These are phyloP conservation scores for Pelagophyceae sp. DNA, from an alignment of 352 stramenopile genomes.

Conservation along the genomic window DNA sequence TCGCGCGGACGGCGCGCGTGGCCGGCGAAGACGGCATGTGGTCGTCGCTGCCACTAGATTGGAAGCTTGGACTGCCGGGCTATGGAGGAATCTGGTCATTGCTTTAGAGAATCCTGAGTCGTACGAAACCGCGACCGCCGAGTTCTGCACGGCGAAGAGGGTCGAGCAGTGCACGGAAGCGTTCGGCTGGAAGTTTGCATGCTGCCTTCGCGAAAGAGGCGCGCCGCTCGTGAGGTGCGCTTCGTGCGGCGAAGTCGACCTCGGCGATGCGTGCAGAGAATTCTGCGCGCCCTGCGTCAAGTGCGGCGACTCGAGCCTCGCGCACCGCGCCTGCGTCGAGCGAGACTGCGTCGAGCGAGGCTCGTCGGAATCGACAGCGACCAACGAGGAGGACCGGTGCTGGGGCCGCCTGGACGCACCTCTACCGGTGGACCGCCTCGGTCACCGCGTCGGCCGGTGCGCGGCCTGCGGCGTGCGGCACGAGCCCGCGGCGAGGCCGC, in stretches of 20 bases:
- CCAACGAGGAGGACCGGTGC: not conserved
- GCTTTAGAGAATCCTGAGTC: too few species aligned
- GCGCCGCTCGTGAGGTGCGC: not conserved
- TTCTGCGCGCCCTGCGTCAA: not conserved
- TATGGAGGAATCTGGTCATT: too few species aligned
- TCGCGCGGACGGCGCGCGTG: too few species aligned
- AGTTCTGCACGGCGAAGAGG: too few species aligned
- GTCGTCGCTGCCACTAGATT: too few species aligned
- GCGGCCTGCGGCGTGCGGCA: not conserved
- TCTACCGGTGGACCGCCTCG: not conserved
- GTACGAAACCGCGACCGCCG: too few species aligned
- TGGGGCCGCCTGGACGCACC: not conserved
- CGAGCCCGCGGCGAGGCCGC: too few species aligned
- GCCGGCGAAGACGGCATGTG: too few species aligned
- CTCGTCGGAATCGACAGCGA: not conserved
- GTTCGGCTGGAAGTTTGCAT: conserved; percentile 14
- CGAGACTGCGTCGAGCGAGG: not conserved
- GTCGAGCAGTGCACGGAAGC: not conserved
- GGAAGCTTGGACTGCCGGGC: too few species aligned
- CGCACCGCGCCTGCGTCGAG: conserved; percentile 2
- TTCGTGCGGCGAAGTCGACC: conserved; percentile 9
- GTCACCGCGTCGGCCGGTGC: not conserved
- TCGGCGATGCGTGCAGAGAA: not conserved
- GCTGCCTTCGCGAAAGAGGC: not conserved
- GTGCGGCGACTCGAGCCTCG: not conserved